These are phyloP conservation scores for Lentinus polychrous DNA, from an alignment of 1,284 basidiomycete genomes.

Conservation along the genomic window DNA sequence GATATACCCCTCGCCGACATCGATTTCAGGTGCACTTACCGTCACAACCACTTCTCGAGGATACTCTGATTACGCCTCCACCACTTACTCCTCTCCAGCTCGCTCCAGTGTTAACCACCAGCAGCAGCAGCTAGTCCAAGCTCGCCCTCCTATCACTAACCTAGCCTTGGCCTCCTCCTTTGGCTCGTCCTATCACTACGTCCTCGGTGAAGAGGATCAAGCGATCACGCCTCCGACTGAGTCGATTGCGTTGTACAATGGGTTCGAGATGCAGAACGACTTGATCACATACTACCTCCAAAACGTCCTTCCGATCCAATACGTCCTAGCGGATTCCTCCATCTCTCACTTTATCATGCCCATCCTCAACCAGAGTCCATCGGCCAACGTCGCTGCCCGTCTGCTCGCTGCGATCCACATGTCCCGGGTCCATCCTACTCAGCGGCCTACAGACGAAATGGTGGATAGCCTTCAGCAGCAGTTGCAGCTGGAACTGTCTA, in stretches of 20 bases:
- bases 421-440: conserved; percentile 18
- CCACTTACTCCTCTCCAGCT: no score
- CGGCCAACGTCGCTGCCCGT: conserved; percentile 46
- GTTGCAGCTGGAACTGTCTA: conserved; percentile 28
- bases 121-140: not conserved
- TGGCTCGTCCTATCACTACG: conserved; percentile 18
- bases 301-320: conserved; percentile 57
- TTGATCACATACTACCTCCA: conserved; percentile 38
- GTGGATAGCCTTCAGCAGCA: conserved; percentile 22
- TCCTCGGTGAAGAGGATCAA: conserved; percentile 19
- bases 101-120: not conserved
- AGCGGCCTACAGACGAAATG: conserved; percentile 10
- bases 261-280: conserved; percentile 20
- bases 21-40: conserved; percentile 5
- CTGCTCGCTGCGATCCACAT: conserved; percentile 49
- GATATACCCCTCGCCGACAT: conserved; percentile 16
- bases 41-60: not conserved
- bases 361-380: conserved; percentile 37
- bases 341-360: conserved; percentile 34
- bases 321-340: conserved; percentile 50
- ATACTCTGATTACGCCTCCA: not conserved
- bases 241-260: conserved; percentile 8
- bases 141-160: not conserved
- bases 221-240: conserved; percentile 11
- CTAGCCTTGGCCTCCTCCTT: conserved; percentile 14